Percentiles rank a stretch among this genome's conserved stretches.
These are phyloP conservation scores for Aspergillus sp. DNA, from an alignment of 2,329 filamentous ascomycete genomes.

Conservation along the genomic window DNA sequence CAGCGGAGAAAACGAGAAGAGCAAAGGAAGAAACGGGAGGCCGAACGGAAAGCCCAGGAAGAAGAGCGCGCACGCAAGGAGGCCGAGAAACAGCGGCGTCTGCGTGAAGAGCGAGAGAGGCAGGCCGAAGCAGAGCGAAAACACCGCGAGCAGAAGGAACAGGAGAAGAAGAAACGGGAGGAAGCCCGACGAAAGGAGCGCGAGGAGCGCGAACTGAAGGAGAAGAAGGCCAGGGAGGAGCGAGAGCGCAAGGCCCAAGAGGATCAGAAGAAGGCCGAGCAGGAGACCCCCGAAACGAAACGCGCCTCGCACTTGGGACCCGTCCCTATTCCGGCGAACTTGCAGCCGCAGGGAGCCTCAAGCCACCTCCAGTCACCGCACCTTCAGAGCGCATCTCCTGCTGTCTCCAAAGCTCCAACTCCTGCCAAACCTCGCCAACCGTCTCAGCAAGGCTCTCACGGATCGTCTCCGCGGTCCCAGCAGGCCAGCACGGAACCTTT, in stretches of 20 bases:
- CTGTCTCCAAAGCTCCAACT: constrained; percentile 76
- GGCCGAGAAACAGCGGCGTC: constrained; percentile 73
- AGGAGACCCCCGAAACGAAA: constrained; percentile 49
- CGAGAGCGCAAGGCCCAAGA: constrained; percentile 55
- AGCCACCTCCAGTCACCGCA: constrained; percentile 69
- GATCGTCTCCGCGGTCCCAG: constrained; percentile 61
- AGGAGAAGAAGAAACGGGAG: constrained; percentile 73
- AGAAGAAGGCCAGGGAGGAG: constrained; percentile 63
- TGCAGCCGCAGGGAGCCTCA: constrained; percentile 52
- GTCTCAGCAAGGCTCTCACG: constrained; percentile 74
- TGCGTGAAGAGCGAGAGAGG: constrained; percentile 80
- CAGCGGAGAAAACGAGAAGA: constrained; percentile 80
- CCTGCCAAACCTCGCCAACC: constrained; percentile 72
- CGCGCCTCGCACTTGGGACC: constrained; percentile 60
- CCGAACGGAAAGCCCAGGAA: constrained; percentile 84
- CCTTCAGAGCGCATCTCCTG: constrained; percentile 73
- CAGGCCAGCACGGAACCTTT: constrained; percentile 54
- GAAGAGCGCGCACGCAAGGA: constrained; percentile 84
- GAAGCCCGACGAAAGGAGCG: constrained; percentile 75
- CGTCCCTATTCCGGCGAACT: constrained; percentile 52
- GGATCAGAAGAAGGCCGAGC: constrained; percentile 57
- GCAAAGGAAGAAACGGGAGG: constrained; percentile 85
- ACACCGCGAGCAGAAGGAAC: constrained; percentile 72
- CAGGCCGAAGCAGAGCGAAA: constrained; percentile 85
- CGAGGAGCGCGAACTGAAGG: constrained; percentile 57